Percentiles rank a stretch among this genome's conserved stretches.
Evolutionary conservation across 352 stramenopile genomes (phyloP).

Genomic region (Phytophthora pisi): DNA sequence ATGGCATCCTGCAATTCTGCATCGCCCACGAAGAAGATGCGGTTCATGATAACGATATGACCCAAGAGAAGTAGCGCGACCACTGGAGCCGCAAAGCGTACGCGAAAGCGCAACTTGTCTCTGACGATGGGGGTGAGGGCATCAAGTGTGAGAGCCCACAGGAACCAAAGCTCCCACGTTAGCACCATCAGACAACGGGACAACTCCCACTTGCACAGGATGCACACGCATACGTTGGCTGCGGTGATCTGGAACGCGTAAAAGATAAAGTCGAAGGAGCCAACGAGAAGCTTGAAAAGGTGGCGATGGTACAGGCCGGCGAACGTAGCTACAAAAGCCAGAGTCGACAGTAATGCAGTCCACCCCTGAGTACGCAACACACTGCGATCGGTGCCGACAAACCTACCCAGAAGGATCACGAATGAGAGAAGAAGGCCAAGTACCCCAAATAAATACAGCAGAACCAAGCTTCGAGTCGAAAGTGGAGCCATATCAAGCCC

Average conservation of each 20-base stretch:
- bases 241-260: constrained; percentile 33
- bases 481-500: constrained; percentile 1
- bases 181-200: constrained; percentile 11
- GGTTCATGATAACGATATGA: constrained; percentile 16
- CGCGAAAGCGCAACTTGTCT: constrained; percentile 31
- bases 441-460: constrained; percentile 1
- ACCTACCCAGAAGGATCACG: background rate
- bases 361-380: background rate
- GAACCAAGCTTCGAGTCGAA: background rate
- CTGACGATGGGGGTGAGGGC: constrained; percentile 37
- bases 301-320: constrained; percentile 32
- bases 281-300: constrained; percentile 31
- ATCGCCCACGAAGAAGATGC: constrained; percentile 18
- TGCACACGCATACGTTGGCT: constrained; percentile 35
- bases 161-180: constrained; percentile 29
- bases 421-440: constrained; percentile 10
- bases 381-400: background rate
- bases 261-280: constrained; percentile 52
- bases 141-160: constrained; percentile 36
- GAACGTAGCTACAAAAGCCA: constrained; percentile 22
- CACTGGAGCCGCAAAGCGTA: constrained; percentile 12
- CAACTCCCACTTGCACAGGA: constrained; percentile 23
- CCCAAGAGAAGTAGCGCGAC: constrained; percentile 14
- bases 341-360: constrained; percentile 11
- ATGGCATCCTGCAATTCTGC: constrained; percentile 10